Evolutionary conservation across 352 stramenopile genomes (phyloP).

Genomic region (Phytophthora pisi): DNA sequence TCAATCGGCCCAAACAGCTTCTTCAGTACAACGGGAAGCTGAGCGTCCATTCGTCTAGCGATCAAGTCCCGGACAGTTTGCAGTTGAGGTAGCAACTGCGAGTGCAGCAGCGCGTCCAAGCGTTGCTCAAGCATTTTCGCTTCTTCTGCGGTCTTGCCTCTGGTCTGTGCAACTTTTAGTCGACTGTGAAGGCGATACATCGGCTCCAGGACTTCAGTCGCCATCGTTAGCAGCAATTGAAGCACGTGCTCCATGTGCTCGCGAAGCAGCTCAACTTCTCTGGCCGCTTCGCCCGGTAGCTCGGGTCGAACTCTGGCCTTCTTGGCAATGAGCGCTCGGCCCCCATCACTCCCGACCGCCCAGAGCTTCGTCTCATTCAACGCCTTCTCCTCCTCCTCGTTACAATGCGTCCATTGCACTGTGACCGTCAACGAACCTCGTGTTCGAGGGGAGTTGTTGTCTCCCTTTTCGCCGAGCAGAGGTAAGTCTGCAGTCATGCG

Average conservation of each 20-base stretch:
- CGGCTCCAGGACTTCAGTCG: slow-evolving; percentile 47
- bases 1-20: slow-evolving; percentile 28
- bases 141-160: slow-evolving; percentile 69
- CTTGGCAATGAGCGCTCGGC: slow-evolving; percentile 21
- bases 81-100: slow-evolving; percentile 24
- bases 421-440: slow-evolving; percentile 54
- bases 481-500: slow-evolving; percentile 47
- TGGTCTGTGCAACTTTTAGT: slow-evolving; percentile 45
- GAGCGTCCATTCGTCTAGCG: slow-evolving; percentile 3
- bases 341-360: slow-evolving; percentile 29
- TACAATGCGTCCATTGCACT: slow-evolving; percentile 64
- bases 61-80: slow-evolving; percentile 11
- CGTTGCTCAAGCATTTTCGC: slow-evolving; percentile 74
- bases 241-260: slow-evolving; percentile 26
- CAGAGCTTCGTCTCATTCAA: slow-evolving; percentile 23
- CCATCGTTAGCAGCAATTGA: slow-evolving; percentile 36
- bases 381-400: slow-evolving; percentile 15
- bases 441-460: slow-evolving; percentile 31
- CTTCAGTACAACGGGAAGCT: slow-evolving; percentile 16
- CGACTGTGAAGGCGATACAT: slow-evolving; percentile 55
- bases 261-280: slow-evolving; percentile 26
- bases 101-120: slow-evolving; percentile 35
- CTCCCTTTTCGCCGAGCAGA: slow-evolving; percentile 33
- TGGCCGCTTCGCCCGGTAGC: slow-evolving; percentile 25
- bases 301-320: slow-evolving; percentile 28